Evolutionary conservation across 176 grass and related monocot genomes (phyloP).

Genomic region (Paspalum vaginatum): DNA sequence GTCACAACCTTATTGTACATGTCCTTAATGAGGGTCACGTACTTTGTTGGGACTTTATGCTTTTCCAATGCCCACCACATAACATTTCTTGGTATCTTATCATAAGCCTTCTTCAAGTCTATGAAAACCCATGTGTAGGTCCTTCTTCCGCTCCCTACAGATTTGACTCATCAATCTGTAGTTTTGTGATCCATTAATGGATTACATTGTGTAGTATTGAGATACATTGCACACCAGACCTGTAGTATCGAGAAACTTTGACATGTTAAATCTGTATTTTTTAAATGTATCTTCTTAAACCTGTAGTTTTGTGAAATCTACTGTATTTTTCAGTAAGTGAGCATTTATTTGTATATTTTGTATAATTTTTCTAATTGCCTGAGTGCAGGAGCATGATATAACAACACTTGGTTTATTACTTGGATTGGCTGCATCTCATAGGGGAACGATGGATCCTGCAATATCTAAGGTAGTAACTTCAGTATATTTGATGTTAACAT

Average conservation of each 20-base stretch:
- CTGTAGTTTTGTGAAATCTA: constrained; percentile 2
- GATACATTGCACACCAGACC: neutral
- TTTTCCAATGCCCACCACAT: no score
- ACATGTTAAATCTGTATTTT: neutral
- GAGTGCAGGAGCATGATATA: constrained; percentile 88
- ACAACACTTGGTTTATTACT: constrained; percentile 89
- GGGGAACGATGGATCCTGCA: constrained; percentile 90
- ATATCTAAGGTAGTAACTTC: constrained; percentile 71
- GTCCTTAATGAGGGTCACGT: no score
- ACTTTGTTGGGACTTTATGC: no score
- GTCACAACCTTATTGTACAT: no score
- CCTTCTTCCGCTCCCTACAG: no score
- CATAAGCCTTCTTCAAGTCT: no score
- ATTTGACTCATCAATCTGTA: neutral
- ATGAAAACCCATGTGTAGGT: no score
- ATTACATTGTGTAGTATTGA: neutral
- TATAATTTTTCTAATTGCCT: constrained; percentile 20
- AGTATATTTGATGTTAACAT: constrained; percentile 25
- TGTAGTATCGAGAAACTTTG: neutral
- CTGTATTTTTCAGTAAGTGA: constrained; percentile 19
- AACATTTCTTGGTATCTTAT: no score
- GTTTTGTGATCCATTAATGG: neutral
- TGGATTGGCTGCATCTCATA: constrained; percentile 87
- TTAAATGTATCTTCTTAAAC: neutral
- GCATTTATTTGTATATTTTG: constrained; percentile 31